phyloP scores from a whole-genome alignment of 441 rosid species.

The Capsella rubella region DNA sequence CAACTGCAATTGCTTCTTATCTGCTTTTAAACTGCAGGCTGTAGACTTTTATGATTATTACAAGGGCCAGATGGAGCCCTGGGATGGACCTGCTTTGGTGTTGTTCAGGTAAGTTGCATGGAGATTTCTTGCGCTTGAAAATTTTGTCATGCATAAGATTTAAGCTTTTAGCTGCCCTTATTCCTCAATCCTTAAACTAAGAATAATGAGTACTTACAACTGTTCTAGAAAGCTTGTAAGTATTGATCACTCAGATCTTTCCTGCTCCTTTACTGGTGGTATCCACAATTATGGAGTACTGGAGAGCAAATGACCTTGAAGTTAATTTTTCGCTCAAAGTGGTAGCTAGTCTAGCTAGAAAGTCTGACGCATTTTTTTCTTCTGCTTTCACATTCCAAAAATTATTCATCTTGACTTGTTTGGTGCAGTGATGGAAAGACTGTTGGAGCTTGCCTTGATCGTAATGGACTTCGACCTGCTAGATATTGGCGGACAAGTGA shows the following conservation, averaged over 20 bases:
- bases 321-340: conserved; percentile 16
- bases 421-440: conserved; percentile 97
- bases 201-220: conserved; percentile 11
- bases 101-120: conserved; percentile 78
- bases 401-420: conserved; percentile 43
- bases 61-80: conserved; percentile 99
- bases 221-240: conserved; percentile 31
- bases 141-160: conserved; percentile 26
- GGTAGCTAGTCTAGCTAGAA: conserved; percentile 29
- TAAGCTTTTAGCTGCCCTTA: conserved; percentile 10
- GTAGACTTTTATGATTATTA: conserved; percentile 96
- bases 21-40: conserved; percentile 56
- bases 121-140: conserved; percentile 4
- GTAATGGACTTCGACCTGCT: conserved; percentile 99
- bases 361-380: conserved; percentile 44
- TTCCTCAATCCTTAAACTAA: conserved; percentile 18
- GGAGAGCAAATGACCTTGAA: conserved; percentile 29
- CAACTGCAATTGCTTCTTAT: conserved; percentile 35
- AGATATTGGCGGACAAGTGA: conserved; percentile 98
- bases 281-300: conserved; percentile 25
- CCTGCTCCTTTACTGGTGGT: conserved; percentile 5
- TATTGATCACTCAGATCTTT: conserved; percentile 34
- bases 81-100: conserved; percentile 99
- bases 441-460: conserved; percentile 98
- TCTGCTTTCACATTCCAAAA: conserved; percentile 41